These are phyloP conservation scores for Phragmites australis DNA, from an alignment of 176 grass and related monocot species.

Conservation along the genomic window DNA sequence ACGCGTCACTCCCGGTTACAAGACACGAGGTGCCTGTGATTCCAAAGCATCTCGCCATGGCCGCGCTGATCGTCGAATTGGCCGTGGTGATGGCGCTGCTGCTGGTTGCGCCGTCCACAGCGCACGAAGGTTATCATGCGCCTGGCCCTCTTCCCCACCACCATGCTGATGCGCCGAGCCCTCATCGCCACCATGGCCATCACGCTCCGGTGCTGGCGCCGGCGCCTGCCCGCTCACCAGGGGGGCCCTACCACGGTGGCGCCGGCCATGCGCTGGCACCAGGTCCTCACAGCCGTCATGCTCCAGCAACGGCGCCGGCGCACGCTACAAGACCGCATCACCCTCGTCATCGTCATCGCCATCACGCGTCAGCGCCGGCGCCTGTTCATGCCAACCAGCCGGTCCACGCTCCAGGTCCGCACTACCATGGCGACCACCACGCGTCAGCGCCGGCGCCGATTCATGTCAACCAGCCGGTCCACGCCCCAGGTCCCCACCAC, in stretches of 20 bases:
- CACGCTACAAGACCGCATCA: background rate
- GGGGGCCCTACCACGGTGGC: background rate
- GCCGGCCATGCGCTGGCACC: background rate
- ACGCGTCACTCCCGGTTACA: background rate
- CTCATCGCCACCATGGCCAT: background rate
- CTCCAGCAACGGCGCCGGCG: background rate
- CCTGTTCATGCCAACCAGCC: background rate
- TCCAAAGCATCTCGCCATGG: slow-evolving; percentile 18
- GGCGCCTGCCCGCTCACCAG: background rate
- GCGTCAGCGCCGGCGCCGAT: background rate
- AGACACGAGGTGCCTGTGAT: background rate
- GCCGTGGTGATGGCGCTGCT: slow-evolving; percentile 1
- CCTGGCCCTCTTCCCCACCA: background rate
- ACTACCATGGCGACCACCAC: background rate
- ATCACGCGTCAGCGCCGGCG: background rate
- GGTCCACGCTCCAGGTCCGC: background rate
- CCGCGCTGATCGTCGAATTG: background rate
- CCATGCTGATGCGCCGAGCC: slow-evolving; percentile 16
- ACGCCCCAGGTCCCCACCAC: background rate
- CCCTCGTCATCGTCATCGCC: background rate
- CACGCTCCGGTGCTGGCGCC: background rate
- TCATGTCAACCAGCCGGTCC: background rate
- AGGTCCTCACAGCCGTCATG: background rate
- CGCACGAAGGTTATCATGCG: background rate
- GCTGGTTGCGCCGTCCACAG: background rate